Evolutionary conservation across 2,329 filamentous ascomycete genomes (phyloP), one percentile per base, ranked within the genome.

Genomic region (Fonsecaea nubica): DNA sequence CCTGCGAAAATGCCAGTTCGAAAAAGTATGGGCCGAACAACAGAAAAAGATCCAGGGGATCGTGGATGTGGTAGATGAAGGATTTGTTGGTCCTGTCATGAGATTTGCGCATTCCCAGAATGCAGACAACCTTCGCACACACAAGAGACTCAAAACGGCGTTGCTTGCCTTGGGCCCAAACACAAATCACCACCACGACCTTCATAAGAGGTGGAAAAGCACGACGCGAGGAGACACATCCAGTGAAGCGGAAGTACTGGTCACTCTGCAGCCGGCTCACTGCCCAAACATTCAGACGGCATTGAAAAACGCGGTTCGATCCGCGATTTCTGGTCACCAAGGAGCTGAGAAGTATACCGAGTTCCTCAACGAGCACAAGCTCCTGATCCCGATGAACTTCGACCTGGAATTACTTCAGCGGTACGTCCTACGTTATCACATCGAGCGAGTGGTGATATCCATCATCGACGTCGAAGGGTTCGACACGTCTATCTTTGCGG

Each of bases 381-480:
- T 78, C 2, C 76, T 78, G 40, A 77, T 80, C 66, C 73, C 79
- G 53, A 76, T 83, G 52, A 77, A 75, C 61, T 83, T 82, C 68
- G 81, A 83, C 67, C 74, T 83, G 45, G 80, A 83, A 60, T 67
- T 82, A 30, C 76, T 83, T 30, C 72, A 80, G 55, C 76, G 78
- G n/a, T 81, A 80, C 68, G 75, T 80, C 10, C 73, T 77, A 60
- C 75, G 74, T 61, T 77, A 79, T 13, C 69, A 71, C 3, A 70
- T 78, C 36, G 75, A 75, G 48, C 80, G 78, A 68, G 65, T 83
- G 18, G 74, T 83, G 7, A 69, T 84, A 18, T 79, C 77, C 13
- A 76, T 84, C 38, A 76, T 76, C 38, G 81, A 84, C 66, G 81
- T 80, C 42, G 82, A 84, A 70, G 80, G 80, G 3, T 83, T 82